Evolutionary conservation across 1,284 basidiomycete genomes (phyloP), one percentile per base, ranked within the genome.

Genomic region (Moesziomyces globuligerus): DNA sequence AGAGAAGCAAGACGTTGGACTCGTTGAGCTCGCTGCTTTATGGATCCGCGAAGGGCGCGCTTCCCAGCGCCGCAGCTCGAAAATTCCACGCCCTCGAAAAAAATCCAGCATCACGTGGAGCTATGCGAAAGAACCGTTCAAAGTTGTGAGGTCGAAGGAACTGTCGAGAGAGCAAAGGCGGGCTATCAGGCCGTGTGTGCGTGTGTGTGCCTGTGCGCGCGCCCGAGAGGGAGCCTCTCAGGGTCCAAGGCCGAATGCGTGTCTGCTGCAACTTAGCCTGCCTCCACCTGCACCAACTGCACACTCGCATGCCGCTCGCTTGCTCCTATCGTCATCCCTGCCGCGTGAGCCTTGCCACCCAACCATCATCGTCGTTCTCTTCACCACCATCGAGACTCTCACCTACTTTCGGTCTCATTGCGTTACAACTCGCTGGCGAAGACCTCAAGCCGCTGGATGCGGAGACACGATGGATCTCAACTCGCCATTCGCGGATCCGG

Each of bases 401-500:
- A n/a, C n/a, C n/a, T n/a, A n/a, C n/a, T n/a, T n/a, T n/a, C n/a
- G n/a, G n/a, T n/a, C n/a, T n/a, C n/a, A n/a, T n/a, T n/a, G n/a
- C n/a, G n/a, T n/a, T n/a, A n/a, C n/a, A n/a, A n/a, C n/a, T n/a
- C n/a, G n/a, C n/a, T n/a, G n/a, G n/a, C n/a, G n/a, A n/a, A n/a
- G n/a, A 15, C 9, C 29, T 2, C 13, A 11, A 32, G 29, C 29
- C 17, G 29, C 13, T 15, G 7, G 23, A 23, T 36, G 21, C 53
- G 51, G 55, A 23, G 15, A 17, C 59, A 69, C 47, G 47, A 70
- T 70, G 67, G 67, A 70, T 41, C 40, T 50, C 39, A 40, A 59
- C 23, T 70, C 67, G 18, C 67, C 67, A 40, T 70, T 70, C 48
- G 67, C 67, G 40, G 67, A 70, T 53, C 67, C 67, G 32, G 60